Conservation (phyloP, 129 eudicot species). For the Heracleum sosnowskyi region DNA sequence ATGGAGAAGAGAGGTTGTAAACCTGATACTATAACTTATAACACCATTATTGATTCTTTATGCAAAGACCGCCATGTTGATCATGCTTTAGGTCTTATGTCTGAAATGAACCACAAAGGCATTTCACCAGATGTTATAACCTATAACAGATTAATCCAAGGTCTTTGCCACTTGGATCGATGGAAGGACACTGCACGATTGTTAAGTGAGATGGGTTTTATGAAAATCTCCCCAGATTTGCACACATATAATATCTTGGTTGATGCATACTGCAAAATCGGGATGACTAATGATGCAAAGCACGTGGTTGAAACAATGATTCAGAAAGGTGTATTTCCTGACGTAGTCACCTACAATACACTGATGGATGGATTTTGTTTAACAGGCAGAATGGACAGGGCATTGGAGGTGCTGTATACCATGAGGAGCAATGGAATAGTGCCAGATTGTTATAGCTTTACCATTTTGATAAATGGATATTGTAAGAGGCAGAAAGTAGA, state of each 20-base stretch:
- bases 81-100: not conserved
- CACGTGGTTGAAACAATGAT: not conserved
- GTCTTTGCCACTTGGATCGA: not conserved
- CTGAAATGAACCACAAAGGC: slow-evolving; percentile 1
- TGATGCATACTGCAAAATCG: too few relatives aligned
- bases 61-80: not conserved
- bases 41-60: not conserved
- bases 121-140: not conserved
- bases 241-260: not conserved
- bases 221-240: not conserved
- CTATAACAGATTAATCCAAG: not conserved
- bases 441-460: not conserved
- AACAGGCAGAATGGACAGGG: not conserved
- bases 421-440: not conserved
- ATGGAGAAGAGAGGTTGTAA: not conserved
- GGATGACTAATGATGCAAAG: too few relatives aligned
- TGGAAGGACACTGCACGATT: not conserved
- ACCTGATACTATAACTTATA: not conserved
- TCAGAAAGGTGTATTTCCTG: too few relatives aligned
- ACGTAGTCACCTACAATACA: too few relatives aligned
- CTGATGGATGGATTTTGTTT: not conserved
- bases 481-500: not conserved
- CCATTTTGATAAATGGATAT: not conserved
- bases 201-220: not conserved
- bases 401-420: not conserved